phyloP scores from a whole-genome alignment of 306 rosid species.

The Acmispon strigosus region DNA sequence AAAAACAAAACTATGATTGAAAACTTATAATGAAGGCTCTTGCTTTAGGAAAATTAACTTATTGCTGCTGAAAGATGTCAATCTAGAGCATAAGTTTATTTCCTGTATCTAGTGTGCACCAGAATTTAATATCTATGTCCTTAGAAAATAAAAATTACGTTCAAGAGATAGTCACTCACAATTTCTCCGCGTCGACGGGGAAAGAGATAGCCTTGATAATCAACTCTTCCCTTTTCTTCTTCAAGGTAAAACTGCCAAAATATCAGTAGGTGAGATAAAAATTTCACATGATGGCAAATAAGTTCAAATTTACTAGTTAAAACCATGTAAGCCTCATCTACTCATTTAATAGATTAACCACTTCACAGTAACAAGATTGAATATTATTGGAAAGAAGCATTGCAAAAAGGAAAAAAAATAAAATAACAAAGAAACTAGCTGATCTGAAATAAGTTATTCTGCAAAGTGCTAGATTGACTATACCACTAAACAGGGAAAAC shows the following conservation, averaged over 20 bases:
- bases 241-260: constrained; percentile 80
- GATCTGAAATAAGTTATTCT: neutral
- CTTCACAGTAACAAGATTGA: neutral
- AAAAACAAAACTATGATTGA: neutral
- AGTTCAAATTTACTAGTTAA: neutral
- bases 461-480: neutral
- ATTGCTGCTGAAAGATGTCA: neutral
- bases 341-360: constrained; percentile 1
- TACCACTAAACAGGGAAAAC: neutral
- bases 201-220: constrained; percentile 91
- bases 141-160: neutral
- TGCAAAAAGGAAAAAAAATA: neutral
- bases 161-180: constrained; percentile 48
- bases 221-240: constrained; percentile 79
- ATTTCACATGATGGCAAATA: neutral
- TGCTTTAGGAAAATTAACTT: neutral
- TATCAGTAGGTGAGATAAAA: neutral
- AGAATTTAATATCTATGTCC: neutral
- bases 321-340: neutral
- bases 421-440: neutral
- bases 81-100: neutral
- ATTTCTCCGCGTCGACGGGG: constrained; percentile 68
- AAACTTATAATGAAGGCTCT: neutral
- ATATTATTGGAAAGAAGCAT: neutral
- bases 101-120: neutral